phyloP scores from a whole-genome alignment of 192 early-diverging fungal genomes.

The Entomortierella parvispora region DNA sequence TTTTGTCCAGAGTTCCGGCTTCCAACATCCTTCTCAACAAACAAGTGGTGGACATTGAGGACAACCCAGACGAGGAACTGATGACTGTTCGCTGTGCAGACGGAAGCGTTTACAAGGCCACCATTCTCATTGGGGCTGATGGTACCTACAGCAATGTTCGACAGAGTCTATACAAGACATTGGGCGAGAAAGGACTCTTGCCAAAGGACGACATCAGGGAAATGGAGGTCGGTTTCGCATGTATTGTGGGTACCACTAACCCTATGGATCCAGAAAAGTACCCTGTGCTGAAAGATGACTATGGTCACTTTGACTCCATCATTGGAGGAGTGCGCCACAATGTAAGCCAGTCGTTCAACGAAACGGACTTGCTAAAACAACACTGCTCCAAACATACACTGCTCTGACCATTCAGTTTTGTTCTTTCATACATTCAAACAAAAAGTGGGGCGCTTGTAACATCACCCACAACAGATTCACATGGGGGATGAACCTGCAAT shows the following conservation, averaged over 20 bases:
- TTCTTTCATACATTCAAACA: too few relatives aligned
- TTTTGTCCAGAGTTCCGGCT: too few relatives aligned
- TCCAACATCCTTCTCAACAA: not conserved
- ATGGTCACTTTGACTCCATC: too few relatives aligned
- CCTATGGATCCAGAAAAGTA: conserved; percentile 20
- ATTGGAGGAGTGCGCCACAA: not conserved
- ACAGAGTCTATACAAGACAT: conserved; percentile 12
- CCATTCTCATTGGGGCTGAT: conserved; percentile 20
- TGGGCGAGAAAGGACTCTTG: not conserved
- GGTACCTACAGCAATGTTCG: conserved; percentile 10
- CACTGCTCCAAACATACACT: too few relatives aligned
- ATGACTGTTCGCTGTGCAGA: conserved; percentile 13
- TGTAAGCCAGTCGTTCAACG: too few relatives aligned
- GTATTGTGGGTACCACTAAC: conserved; percentile 14
- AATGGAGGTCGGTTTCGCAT: not conserved
- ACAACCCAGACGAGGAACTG: conserved; percentile 25
- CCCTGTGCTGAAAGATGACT: not conserved
- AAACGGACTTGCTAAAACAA: too few relatives aligned
- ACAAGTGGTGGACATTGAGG: conserved; percentile 4
- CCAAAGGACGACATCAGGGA: not conserved
- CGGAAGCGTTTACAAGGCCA: conserved; percentile 1
- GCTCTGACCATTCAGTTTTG: too few relatives aligned
- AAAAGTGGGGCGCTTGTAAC: too few relatives aligned
- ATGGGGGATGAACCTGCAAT: too few relatives aligned
- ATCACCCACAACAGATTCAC: not conserved